These are phyloP conservation scores for Prunus kanzakura DNA, from an alignment of 306 rosid species.

Conservation along the genomic window DNA sequence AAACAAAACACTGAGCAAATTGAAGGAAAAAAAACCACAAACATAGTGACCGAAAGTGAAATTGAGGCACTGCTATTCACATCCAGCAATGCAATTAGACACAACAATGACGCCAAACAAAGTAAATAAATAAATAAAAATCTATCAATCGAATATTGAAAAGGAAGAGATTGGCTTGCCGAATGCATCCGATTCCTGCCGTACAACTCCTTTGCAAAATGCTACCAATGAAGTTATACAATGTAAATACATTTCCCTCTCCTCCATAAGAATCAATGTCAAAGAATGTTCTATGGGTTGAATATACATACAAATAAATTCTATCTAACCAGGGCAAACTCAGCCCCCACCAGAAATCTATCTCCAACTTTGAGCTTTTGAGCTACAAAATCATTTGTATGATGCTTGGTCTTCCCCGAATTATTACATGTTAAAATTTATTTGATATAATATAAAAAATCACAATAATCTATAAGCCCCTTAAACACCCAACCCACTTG, in stretches of 20 bases:
- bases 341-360: background rate
- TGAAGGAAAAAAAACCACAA: no score
- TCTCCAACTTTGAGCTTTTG: background rate
- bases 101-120: no score
- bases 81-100: no score
- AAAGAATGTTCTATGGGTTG: constrained; percentile 5
- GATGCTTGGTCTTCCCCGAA: background rate
- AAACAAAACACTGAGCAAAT: no score
- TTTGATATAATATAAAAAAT: background rate
- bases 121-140: no score
- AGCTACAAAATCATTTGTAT: background rate
- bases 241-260: background rate
- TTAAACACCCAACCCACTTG: constrained; percentile 30
- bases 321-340: background rate
- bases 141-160: background rate
- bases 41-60: no score
- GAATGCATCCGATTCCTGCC: no score
- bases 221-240: background rate
- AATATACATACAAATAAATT: background rate
- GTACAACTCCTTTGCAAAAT: background rate
- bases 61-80: no score
- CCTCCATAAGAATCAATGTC: background rate
- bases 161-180: background rate
- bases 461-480: constrained; percentile 7
- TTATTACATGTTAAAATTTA: background rate